Evolutionary conservation across 2,329 filamentous ascomycete genomes (phyloP), one percentile per base, ranked within the genome.

Genomic region (Neofusicoccum laricinum): DNA sequence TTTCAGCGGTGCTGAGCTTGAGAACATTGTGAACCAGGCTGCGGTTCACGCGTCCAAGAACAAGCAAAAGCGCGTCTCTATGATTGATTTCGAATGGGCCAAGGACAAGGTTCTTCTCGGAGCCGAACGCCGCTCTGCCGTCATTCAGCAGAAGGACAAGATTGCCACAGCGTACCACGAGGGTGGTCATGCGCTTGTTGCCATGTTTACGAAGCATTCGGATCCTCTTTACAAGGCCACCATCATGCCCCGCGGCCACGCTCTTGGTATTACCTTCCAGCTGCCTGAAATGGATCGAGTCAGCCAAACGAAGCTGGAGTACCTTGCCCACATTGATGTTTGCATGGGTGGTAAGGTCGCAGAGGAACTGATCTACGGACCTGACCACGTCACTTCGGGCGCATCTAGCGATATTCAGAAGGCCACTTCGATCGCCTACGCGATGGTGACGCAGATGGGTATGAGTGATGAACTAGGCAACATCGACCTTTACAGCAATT

Each of bases 51-150:
- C 95, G n/a, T 96, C 92, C 72, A 92, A 95, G 76, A 85, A 91
- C 69, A 95, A 93, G 79, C 86, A 90, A 43, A 83, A 82, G 65
- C 85, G 89, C 50, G 91, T 99, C 61, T 85, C 86, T 12, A 90
- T 92, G 77, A 79, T 85, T 38, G 93, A 98, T 73, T 89, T 98
- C 68, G 93, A 97, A 70, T 99, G 94, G 93, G 95, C 95, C 64
- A 98, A 96, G 79, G 95, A 99, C 81, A 95, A 95, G 80, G 91
- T 99, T 62, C 90, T 97, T 76, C 97, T 99, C 92, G 95, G 95
- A 41, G 91, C 94, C 2, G 95, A 99, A 80, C 88, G 90, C 74
- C 91, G 89, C 76, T 96, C 90, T 69, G 92, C 94, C 79, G 86
- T 97, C 64, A 94, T 99, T 64, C 91, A 90, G 48, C 88, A 94